Evolutionary conservation across 2,329 filamentous ascomycete species (phyloP).

Genomic region (Pleurostoma richardsiae): DNA sequence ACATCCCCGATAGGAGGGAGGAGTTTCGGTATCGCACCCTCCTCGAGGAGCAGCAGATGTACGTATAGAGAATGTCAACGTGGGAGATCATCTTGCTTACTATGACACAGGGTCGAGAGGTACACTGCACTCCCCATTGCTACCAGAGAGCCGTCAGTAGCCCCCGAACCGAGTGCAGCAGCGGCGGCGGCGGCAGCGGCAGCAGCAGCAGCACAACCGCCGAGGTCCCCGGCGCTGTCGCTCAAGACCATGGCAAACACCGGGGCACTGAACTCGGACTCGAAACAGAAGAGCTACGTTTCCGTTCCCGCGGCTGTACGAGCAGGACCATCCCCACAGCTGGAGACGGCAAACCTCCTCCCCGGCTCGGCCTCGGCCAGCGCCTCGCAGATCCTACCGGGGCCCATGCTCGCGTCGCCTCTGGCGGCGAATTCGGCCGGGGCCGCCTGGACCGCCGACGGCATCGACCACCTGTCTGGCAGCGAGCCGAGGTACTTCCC

Average conservation of each 20-base stretch:
- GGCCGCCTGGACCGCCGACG: constrained; percentile 17
- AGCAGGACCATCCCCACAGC: not conserved
- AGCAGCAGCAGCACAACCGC: constrained; percentile 1
- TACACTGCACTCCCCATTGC: constrained; percentile 22
- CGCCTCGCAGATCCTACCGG: constrained; percentile 10
- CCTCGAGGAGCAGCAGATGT: constrained; percentile 80
- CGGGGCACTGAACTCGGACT: constrained; percentile 3
- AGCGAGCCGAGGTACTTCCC: constrained; percentile 68
- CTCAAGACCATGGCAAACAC: constrained; percentile 10
- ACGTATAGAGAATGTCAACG: constrained; percentile 27
- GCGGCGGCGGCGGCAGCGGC: constrained; percentile 1
- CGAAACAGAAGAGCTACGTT: constrained; percentile 2
- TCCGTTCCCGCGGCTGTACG: constrained; percentile 3
- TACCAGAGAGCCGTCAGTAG: not conserved
- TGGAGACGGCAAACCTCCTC: constrained; percentile 10
- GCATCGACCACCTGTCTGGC: constrained; percentile 42
- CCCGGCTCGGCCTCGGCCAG: constrained; percentile 3
- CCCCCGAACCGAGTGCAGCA: not conserved
- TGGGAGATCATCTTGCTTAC: constrained; percentile 3
- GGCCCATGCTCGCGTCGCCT: constrained; percentile 10
- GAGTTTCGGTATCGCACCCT: constrained; percentile 86
- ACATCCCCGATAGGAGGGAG: constrained; percentile 88
- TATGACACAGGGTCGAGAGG: constrained; percentile 29
- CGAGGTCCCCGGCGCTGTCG: constrained; percentile 15
- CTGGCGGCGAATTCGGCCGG: not conserved